phyloP scores from a whole-genome alignment of 805 yeast species.

The Ogataea degrootiae region DNA sequence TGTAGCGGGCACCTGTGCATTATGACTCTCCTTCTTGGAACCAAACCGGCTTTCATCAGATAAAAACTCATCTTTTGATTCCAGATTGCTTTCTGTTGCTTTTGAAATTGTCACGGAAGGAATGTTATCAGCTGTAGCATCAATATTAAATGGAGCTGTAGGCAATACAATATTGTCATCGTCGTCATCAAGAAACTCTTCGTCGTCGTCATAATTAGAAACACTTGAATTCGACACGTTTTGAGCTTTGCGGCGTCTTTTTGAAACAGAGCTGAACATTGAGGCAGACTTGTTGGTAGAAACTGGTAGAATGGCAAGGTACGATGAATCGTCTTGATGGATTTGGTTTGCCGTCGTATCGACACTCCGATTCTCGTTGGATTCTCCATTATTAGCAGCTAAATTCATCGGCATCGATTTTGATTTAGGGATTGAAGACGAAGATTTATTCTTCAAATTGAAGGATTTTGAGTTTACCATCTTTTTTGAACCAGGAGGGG shows the following conservation, averaged over 20 bases:
- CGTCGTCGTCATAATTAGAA: constrained; percentile 1
- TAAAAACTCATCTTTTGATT: not conserved
- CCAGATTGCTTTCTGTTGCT: not conserved
- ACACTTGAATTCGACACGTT: not conserved
- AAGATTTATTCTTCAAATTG: not conserved
- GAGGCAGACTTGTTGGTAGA: not conserved
- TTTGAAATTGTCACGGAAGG: not conserved
- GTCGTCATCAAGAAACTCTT: not conserved
- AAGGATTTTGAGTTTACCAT: not conserved
- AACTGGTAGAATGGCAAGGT: not conserved
- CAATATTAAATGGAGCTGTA: not conserved
- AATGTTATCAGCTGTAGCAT: not conserved
- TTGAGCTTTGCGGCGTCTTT: not conserved
- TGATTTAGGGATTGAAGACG: constrained; percentile 3
- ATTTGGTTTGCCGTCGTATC: not conserved
- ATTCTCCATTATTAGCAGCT: not conserved
- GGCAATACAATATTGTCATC: not conserved
- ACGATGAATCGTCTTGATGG: not conserved
- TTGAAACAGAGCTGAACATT: not conserved
- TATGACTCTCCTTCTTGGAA: not conserved
- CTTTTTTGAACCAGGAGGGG: not conserved
- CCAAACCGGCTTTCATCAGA: too few relatives aligned
- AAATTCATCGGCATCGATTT: constrained; percentile 5
- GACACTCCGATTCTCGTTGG: too few relatives aligned
- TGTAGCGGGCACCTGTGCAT: not conserved